Evolutionary conservation across 305 asterid species (phyloP).

Genomic region (Fraxinus velutina): DNA sequence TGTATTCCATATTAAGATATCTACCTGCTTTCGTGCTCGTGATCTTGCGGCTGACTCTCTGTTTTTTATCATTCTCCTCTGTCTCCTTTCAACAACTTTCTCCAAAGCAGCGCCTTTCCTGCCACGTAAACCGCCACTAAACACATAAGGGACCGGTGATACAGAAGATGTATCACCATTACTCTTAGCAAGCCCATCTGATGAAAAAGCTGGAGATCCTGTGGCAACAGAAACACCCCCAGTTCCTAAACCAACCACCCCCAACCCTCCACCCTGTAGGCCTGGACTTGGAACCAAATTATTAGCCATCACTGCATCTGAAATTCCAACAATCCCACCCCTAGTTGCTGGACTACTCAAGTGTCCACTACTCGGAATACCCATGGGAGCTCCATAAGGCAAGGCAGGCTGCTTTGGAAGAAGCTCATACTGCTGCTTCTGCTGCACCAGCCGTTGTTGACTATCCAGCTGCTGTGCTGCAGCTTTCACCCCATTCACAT

Average conservation of each 20-base stretch:
- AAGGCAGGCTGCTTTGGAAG: conserved; percentile 64
- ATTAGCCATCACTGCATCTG: conserved; percentile 45
- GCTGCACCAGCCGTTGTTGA: neutral
- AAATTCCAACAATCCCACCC: conserved; percentile 47
- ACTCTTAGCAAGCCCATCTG: conserved; percentile 69
- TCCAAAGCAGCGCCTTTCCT: conserved; percentile 70
- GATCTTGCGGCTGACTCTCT: conserved; percentile 98
- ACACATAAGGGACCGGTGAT: conserved; percentile 68
- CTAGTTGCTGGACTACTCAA: conserved; percentile 50
- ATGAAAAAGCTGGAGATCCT: conserved; percentile 68
- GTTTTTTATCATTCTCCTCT: conserved; percentile 84
- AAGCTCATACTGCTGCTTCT: neutral
- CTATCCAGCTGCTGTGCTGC: conserved; percentile 20
- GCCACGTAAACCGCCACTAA: conserved; percentile 69
- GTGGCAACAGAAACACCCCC: conserved; percentile 34
- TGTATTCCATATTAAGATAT: neutral
- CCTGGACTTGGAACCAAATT: conserved; percentile 39
- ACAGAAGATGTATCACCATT: conserved; percentile 73
- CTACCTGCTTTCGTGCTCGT: conserved; percentile 98
- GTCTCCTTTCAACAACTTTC: conserved; percentile 95
- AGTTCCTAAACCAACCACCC: conserved; percentile 57
- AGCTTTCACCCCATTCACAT: conserved; percentile 49
- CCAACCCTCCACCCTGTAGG: conserved; percentile 49
- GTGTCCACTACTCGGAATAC: conserved; percentile 43
- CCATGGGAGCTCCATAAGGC: conserved; percentile 57